phyloP scores from a whole-genome alignment of 169 alveolate species.

The Eimeria tenella region DNA sequence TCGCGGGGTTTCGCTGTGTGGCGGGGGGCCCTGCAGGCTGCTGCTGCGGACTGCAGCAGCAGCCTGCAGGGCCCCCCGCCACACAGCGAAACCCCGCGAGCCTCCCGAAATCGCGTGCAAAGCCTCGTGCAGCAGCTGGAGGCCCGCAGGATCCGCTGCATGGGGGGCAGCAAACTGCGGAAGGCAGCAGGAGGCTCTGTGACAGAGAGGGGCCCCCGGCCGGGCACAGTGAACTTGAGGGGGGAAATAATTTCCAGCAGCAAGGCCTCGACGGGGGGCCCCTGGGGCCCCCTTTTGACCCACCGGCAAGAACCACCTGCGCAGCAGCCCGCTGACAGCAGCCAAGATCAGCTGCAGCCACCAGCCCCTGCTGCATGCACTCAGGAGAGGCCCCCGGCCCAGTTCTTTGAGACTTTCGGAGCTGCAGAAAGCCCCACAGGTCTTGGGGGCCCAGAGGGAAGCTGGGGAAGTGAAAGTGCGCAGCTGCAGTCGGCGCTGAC shows the following conservation, averaged over 20 bases:
- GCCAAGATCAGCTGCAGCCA: too few relatives aligned
- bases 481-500: constrained; percentile 40
- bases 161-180: constrained; percentile 20
- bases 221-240: too few relatives aligned
- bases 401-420: too few relatives aligned
- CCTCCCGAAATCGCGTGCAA: constrained; percentile 47
- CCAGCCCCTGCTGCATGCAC: too few relatives aligned
- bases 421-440: background rate
- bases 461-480: background rate
- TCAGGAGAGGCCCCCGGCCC: too few relatives aligned
- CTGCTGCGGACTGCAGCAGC: background rate
- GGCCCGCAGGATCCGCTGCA: constrained; percentile 27
- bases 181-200: background rate
- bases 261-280: too few relatives aligned
- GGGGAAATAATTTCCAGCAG: too few relatives aligned
- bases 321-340: too few relatives aligned
- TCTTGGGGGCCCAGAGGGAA: background rate
- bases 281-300: too few relatives aligned
- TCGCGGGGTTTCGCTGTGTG: constrained; percentile 5
- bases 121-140: constrained; percentile 52
- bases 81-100: constrained; percentile 23
- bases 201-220: too few relatives aligned
- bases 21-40: background rate
- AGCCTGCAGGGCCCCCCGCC: background rate
- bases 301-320: too few relatives aligned